A percentile compares a stretch with the other conserved stretches of the same genome.
phyloP scores from a whole-genome alignment of 2,329 filamentous ascomycete genomes.

The Tetracladium maxilliforme region DNA sequence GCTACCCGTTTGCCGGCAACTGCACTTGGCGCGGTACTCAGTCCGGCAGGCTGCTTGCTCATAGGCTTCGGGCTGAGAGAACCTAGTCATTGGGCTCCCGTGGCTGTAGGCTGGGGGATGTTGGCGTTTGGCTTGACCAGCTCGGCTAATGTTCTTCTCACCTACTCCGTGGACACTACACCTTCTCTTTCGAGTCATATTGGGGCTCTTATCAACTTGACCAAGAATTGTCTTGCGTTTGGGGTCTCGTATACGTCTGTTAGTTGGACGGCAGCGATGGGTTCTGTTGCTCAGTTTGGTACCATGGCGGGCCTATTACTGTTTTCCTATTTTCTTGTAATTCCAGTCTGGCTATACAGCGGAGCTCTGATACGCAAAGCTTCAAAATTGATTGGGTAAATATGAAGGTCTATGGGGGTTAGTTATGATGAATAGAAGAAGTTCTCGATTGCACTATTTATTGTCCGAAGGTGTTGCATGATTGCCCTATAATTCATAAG shows the following conservation, averaged over 20 bases:
- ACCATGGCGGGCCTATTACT: slow-evolving; percentile 8
- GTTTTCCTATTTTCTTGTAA: slow-evolving; percentile 5
- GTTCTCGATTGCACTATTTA: too few relatives aligned
- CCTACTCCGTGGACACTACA: slow-evolving; percentile 8
- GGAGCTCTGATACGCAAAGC: too few relatives aligned
- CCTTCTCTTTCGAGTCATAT: slow-evolving; percentile 5
- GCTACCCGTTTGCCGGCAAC: slow-evolving; percentile 5
- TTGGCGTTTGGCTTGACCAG: slow-evolving; percentile 7
- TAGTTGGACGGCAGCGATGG: slow-evolving; percentile 4
- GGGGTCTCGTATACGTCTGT: slow-evolving; percentile 6
- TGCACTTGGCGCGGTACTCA: slow-evolving; percentile 6
- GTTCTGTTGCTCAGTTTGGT: slow-evolving; percentile 5
- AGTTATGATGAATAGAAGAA: too few relatives aligned
- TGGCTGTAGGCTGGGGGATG: slow-evolving; percentile 8
- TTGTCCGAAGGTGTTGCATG: too few relatives aligned
- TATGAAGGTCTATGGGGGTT: too few relatives aligned
- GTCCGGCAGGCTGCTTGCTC: slow-evolving; percentile 6
- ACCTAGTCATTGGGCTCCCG: slow-evolving; percentile 5
- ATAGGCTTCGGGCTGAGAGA: slow-evolving; percentile 6
- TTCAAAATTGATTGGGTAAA: too few relatives aligned
- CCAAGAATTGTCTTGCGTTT: slow-evolving; percentile 7
- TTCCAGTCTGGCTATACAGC: too few relatives aligned
- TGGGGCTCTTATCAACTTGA: slow-evolving; percentile 7
- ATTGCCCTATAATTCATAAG: too few relatives aligned
- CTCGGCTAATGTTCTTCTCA: slow-evolving; percentile 8